These are phyloP conservation scores for Vachellia collinsii DNA, from an alignment of 306 rosid species.

Conservation along the genomic window DNA sequence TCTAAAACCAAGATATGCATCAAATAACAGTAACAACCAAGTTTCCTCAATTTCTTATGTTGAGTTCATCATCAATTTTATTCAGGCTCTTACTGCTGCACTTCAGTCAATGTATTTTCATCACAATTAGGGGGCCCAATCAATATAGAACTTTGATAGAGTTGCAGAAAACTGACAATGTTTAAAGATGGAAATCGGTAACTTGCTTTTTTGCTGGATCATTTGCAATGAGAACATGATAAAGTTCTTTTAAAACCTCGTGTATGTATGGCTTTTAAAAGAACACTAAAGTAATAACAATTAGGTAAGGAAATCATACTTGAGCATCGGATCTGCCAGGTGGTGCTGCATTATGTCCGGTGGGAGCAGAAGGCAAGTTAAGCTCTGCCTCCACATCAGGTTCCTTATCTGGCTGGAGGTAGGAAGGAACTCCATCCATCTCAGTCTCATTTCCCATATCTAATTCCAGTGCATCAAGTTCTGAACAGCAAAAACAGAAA, in stretches of 20 bases:
- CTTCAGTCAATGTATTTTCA: constrained; percentile 12
- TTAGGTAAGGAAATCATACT: constrained; percentile 47
- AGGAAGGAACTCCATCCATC: constrained; percentile 88
- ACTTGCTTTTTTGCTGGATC: constrained; percentile 22
- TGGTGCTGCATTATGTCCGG: constrained; percentile 61
- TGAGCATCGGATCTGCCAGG: constrained; percentile 74
- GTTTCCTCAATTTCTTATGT: neutral
- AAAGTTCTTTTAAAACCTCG: constrained; percentile 1
- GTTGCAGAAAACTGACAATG: constrained; percentile 1
- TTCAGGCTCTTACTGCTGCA: constrained; percentile 1
- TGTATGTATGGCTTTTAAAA: neutral
- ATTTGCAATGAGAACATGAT: neutral
- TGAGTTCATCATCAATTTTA: neutral
- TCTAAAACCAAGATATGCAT: neutral
- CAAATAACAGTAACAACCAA: constrained; percentile 4
- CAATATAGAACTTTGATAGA: constrained; percentile 15
- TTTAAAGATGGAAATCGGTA: neutral
- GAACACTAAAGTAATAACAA: neutral
- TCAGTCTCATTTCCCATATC: constrained; percentile 94
- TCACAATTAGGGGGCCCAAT: constrained; percentile 3
- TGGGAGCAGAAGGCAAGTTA: constrained; percentile 89
- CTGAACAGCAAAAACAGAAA: constrained; percentile 44
- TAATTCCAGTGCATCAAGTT: constrained; percentile 88
- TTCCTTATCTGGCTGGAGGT: constrained; percentile 95
- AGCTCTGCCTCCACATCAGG: constrained; percentile 83